Evolutionary conservation across 2,329 filamentous ascomycete species (phyloP).

Genomic region (Penicillium polonicum): DNA sequence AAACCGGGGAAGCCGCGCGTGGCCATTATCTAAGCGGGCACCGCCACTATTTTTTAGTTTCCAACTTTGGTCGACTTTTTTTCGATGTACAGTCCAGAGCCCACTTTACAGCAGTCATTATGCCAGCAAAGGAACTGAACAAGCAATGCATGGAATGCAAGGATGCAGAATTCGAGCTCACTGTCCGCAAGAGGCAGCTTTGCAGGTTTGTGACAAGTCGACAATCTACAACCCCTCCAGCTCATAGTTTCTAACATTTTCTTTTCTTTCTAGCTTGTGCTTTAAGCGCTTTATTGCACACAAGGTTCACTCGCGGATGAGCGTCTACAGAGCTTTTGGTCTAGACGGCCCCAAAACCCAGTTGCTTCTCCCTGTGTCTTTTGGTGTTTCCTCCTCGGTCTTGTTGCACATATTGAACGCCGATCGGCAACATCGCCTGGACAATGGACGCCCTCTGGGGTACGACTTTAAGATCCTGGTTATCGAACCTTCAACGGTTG

Average conservation of each 20-base stretch:
- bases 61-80: constrained; percentile 21
- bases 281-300: constrained; percentile 73
- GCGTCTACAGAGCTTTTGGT: constrained; percentile 50
- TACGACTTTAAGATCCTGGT: constrained; percentile 60
- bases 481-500: constrained; percentile 43
- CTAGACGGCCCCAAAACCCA: constrained; percentile 39
- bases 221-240: constrained; percentile 12
- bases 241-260: constrained; percentile 12
- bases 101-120: constrained; percentile 13
- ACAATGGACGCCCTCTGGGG: constrained; percentile 55
- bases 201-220: constrained; percentile 52
- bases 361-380: constrained; percentile 77
- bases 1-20: constrained; percentile 20
- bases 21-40: constrained; percentile 31
- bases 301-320: constrained; percentile 78
- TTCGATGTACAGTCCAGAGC: constrained; percentile 1
- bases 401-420: constrained; percentile 73
- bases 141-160: constrained; percentile 58
- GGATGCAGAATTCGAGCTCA: constrained; percentile 50
- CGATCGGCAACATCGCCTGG: constrained; percentile 55
- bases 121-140: constrained; percentile 35
- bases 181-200: constrained; percentile 58
- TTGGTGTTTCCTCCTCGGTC: constrained; percentile 75
- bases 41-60: constrained; percentile 17
- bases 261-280: constrained; percentile 58